Conservation (phyloP, 371 early-diverging fungal genomes). For the Chytridium lagenaria region DNA sequence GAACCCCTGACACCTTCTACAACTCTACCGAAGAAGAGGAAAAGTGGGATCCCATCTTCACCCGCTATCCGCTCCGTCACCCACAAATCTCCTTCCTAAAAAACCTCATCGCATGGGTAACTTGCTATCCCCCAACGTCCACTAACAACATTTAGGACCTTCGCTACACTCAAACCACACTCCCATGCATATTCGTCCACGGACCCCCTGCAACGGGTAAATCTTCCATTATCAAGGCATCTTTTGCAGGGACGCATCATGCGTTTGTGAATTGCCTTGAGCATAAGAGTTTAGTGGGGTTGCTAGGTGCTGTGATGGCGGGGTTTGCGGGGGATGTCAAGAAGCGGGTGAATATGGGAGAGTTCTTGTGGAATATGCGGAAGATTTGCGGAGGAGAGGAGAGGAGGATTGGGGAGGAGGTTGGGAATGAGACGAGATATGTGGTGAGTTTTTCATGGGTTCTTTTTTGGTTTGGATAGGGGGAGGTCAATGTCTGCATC, state of each 20-base stretch:
- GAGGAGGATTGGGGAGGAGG: not conserved
- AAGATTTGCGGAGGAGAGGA: not conserved
- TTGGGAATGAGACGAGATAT: not conserved
- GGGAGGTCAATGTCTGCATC: no score
- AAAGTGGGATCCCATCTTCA: not conserved
- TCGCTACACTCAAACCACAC: not conserved
- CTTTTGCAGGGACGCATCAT: not conserved
- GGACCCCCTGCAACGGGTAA: constrained; percentile 11
- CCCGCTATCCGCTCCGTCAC: not conserved
- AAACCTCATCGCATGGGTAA: not conserved
- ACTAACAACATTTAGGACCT: not conserved
- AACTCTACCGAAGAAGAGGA: no score
- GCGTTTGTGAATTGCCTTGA: constrained; percentile 7
- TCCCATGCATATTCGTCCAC: constrained; percentile 11
- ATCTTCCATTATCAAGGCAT: not conserved
- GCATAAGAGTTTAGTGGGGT: no score
- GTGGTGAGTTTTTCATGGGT: not conserved
- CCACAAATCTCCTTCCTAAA: not conserved
- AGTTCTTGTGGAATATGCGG: not conserved
- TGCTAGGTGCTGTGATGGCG: no score
- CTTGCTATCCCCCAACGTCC: not conserved
- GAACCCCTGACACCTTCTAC: no score
- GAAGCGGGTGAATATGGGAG: not conserved
- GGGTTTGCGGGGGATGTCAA: no score
- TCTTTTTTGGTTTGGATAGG: no score